A percentile compares a stretch with the other conserved stretches of the same genome.
phyloP scores from a whole-genome alignment of 179 eudicot species.

The Heliamphora pulchella region DNA sequence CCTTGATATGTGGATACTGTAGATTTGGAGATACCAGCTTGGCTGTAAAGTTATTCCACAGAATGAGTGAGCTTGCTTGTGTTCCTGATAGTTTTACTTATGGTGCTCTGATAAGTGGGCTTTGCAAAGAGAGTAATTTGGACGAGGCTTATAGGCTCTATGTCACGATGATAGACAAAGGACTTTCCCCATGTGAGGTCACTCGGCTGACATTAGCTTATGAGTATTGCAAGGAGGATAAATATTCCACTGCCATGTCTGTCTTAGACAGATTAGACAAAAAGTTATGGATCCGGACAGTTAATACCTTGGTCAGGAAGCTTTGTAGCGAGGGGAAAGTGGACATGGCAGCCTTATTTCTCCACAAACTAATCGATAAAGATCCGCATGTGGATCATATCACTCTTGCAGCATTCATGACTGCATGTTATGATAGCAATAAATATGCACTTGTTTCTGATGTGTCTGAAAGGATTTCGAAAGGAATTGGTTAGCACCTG shows the following conservation, averaged over 20 bases:
- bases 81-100: slow-evolving; percentile 66
- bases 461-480: slow-evolving; percentile 45
- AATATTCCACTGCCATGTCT: slow-evolving; percentile 32
- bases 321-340: slow-evolving; percentile 75
- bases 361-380: slow-evolving; percentile 55
- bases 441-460: slow-evolving; percentile 64
- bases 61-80: slow-evolving; percentile 63
- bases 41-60: slow-evolving; percentile 45
- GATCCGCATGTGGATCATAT: slow-evolving; percentile 51
- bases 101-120: slow-evolving; percentile 80
- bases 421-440: slow-evolving; percentile 61
- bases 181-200: slow-evolving; percentile 72
- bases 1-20: slow-evolving; percentile 80
- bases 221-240: slow-evolving; percentile 58
- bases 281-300: slow-evolving; percentile 66
- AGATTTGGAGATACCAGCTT: slow-evolving; percentile 32
- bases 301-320: slow-evolving; percentile 65
- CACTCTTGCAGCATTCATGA: slow-evolving; percentile 65
- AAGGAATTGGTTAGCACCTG: slow-evolving; percentile 22
- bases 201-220: slow-evolving; percentile 76
- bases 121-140: slow-evolving; percentile 63
- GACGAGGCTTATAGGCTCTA: slow-evolving; percentile 61
- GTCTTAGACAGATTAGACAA: slow-evolving; percentile 61
- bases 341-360: slow-evolving; percentile 56
- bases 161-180: slow-evolving; percentile 53